Conservation (phyloP, 352 stramenopile species). For the Phytopythium oedochilum region DNA sequence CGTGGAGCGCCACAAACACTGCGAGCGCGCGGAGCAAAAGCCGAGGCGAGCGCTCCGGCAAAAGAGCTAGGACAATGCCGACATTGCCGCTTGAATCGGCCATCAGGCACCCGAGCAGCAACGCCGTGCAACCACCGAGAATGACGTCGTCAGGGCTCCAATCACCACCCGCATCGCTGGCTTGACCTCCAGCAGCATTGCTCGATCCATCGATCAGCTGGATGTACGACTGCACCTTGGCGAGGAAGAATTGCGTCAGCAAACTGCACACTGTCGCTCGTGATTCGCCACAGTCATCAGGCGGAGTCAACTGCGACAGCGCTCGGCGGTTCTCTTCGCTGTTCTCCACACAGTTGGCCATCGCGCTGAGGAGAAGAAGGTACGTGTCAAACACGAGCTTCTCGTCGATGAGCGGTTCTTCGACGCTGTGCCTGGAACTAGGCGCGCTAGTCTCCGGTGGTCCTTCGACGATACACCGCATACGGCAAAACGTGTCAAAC, state of each 20-base stretch:
- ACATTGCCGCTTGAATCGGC: constrained; percentile 34
- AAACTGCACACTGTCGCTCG: constrained; percentile 23
- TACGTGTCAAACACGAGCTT: constrained; percentile 54
- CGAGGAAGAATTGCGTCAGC: constrained; percentile 48
- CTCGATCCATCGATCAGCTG: constrained; percentile 26
- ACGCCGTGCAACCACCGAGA: constrained; percentile 55
- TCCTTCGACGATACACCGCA: constrained; percentile 17
- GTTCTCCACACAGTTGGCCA: constrained; percentile 70
- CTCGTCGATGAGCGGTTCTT: constrained; percentile 12
- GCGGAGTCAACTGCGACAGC: constrained; percentile 16
- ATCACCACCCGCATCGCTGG: constrained; percentile 4
- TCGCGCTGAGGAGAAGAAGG: constrained; percentile 59
- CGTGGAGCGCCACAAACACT: constrained; percentile 70
- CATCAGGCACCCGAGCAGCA: constrained; percentile 76
- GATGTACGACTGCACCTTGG: constrained; percentile 47
- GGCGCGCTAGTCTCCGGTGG: too few species aligned
- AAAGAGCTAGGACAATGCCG: constrained; percentile 21
- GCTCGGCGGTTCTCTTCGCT: constrained; percentile 42
- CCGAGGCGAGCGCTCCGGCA: constrained; percentile 41
- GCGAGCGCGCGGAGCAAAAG: constrained; percentile 49
- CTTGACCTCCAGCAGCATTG: neutral
- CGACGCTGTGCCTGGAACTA: neutral
- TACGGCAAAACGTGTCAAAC: constrained; percentile 32
- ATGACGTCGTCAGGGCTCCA: constrained; percentile 76
- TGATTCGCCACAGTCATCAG: neutral